Conservation (phyloP, 1,284 basidiomycete species). For the Abortiporus biennis region DNA sequence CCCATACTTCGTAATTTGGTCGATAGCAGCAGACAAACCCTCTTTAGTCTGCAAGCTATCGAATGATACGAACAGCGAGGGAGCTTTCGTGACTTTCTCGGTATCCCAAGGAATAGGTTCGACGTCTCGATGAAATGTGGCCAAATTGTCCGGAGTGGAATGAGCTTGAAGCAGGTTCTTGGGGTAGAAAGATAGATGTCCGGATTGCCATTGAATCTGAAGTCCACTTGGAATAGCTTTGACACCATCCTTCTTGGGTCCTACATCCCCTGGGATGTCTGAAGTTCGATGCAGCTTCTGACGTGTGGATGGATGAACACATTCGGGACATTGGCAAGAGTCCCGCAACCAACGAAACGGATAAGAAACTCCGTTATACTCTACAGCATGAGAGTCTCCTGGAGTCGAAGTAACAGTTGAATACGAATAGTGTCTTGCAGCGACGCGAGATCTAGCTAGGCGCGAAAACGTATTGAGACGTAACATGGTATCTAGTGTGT, state of each 20-base stretch:
- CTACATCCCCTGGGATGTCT: constrained; percentile 46
- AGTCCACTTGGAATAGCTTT: constrained; percentile 34
- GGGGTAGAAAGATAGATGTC: constrained; percentile 50
- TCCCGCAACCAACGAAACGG: constrained; percentile 47
- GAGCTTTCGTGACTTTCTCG: constrained; percentile 25
- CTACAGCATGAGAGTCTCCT: too few relatives aligned
- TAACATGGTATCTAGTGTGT: too few relatives aligned
- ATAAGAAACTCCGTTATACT: constrained; percentile 17
- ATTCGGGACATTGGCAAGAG: constrained; percentile 44
- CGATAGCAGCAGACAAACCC: constrained; percentile 45
- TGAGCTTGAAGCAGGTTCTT: constrained; percentile 41
- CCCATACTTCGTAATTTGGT: constrained; percentile 50
- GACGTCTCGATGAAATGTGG: constrained; percentile 35
- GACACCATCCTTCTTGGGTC: constrained; percentile 35
- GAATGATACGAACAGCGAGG: constrained; percentile 48
- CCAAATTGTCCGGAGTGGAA: constrained; percentile 19
- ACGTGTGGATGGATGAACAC: constrained; percentile 47
- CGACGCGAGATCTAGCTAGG: too few relatives aligned
- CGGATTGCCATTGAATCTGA: constrained; percentile 50
- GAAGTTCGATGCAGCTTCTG: constrained; percentile 69
- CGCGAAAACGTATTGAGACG: too few relatives aligned
- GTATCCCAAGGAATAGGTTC: constrained; percentile 30
- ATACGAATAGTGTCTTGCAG: too few relatives aligned
- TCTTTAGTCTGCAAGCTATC: constrained; percentile 31
- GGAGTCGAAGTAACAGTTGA: too few relatives aligned